Conservation (phyloP, 176 grass and related monocot species). For the Dactylis glomerata region DNA sequence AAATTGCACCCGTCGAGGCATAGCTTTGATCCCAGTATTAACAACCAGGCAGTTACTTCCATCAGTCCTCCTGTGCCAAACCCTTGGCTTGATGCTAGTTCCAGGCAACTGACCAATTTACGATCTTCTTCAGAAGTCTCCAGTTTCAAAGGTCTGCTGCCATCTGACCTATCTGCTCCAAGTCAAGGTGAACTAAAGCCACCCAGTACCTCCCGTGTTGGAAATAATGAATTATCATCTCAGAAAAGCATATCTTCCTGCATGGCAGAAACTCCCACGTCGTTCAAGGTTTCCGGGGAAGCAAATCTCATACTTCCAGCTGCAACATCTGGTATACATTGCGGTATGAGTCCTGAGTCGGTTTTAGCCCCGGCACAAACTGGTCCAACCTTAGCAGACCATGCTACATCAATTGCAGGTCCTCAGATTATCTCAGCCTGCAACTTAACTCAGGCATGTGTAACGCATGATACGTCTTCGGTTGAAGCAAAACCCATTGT, state of each 20-base stretch:
- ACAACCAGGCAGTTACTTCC: conserved; percentile 35
- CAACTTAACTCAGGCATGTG: conserved; percentile 6
- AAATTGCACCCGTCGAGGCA: conserved; percentile 40
- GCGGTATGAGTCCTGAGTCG: not conserved
- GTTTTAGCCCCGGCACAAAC: conserved; percentile 21
- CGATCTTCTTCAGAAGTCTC: conserved; percentile 25
- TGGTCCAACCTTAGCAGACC: conserved; percentile 6
- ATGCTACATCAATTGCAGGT: conserved; percentile 17
- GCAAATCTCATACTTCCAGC: conserved; percentile 1
- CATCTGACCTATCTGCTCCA: conserved; percentile 24
- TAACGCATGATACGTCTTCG: not conserved
- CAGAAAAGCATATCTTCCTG: conserved; percentile 1
- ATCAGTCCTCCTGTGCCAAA: conserved; percentile 29
- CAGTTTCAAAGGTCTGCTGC: conserved; percentile 4
- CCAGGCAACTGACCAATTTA: not conserved
- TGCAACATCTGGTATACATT: conserved; percentile 16
- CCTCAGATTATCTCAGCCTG: conserved; percentile 13
- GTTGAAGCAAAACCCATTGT: conserved; percentile 20
- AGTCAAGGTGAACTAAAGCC: conserved; percentile 27
- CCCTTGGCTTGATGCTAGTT: conserved; percentile 28
- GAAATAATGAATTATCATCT: conserved; percentile 29
- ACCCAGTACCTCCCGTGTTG: conserved; percentile 3
- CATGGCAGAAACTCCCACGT: not conserved
- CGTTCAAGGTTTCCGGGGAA: conserved; percentile 21
- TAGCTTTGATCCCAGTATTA: conserved; percentile 48